Conservation (phyloP, 148 eudicot species). For the Rheum nobile region DNA sequence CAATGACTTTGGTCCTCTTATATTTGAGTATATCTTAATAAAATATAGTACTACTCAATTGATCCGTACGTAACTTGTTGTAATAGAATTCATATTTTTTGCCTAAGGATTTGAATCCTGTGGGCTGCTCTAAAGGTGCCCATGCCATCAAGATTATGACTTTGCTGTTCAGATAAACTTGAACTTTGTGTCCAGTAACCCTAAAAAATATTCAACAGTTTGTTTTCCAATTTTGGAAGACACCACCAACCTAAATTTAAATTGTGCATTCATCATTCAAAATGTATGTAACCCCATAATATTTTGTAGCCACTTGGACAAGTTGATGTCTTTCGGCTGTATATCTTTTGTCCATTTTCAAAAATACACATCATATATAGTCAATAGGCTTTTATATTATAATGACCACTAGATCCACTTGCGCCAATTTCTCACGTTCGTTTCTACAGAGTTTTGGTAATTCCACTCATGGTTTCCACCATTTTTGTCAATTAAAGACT, state of each 20-base stretch:
- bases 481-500: not conserved
- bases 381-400: not conserved
- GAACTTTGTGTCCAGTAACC: not conserved
- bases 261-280: not conserved
- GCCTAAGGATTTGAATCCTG: too few relatives aligned
- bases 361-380: not conserved
- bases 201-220: not conserved
- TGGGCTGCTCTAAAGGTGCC: too few relatives aligned
- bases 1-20: not conserved
- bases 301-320: not conserved
- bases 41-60: too few relatives aligned
- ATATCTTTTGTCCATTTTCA: not conserved
- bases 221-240: not conserved
- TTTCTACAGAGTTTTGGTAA: not conserved
- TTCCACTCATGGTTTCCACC: not conserved
- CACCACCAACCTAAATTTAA: too few relatives aligned
- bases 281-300: not conserved
- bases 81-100: not conserved
- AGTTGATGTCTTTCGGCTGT: conserved; percentile 3
- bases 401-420: not conserved
- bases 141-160: not conserved
- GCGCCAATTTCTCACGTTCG: not conserved
- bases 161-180: not conserved
- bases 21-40: too few relatives aligned
- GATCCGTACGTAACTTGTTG: too few relatives aligned